Conservation (phyloP, 345 rosid genomes). For the Mangifera indica region DNA sequence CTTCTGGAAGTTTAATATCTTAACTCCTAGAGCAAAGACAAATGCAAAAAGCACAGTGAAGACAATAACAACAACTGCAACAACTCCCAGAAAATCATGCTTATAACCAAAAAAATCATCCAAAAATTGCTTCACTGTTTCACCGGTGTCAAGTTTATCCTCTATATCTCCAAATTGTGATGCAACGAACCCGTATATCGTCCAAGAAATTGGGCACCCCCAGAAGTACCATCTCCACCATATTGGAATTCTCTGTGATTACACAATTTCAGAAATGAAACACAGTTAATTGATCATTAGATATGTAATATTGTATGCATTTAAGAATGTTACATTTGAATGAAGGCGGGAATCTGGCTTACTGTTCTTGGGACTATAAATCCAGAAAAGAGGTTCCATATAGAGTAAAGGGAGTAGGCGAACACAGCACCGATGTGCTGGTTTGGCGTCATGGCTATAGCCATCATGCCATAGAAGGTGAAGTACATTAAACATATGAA, state of each 20-base stretch:
- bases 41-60: conserved; percentile 59
- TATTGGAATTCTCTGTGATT: no score
- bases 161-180: no score
- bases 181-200: no score
- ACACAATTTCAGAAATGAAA: neutral
- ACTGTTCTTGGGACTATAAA: conserved; percentile 35
- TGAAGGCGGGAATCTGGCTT: conserved; percentile 9
- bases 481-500: conserved; percentile 44
- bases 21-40: conserved; percentile 65
- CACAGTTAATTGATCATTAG: neutral
- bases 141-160: no score
- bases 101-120: no score
- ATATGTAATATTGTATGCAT: neutral
- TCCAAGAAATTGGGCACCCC: no score
- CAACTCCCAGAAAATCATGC: no score
- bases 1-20: conserved; percentile 68
- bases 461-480: conserved; percentile 49
- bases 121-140: no score
- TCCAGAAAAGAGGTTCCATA: conserved; percentile 42
- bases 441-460: conserved; percentile 35
- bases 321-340: neutral
- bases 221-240: no score
- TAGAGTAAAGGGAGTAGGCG: conserved; percentile 26
- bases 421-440: conserved; percentile 32
- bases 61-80: no score